Base-by-base conservation (phyloP, 495 filamentous ascomycete genomes). In the Umbilicaria muhlenbergii region DNA sequence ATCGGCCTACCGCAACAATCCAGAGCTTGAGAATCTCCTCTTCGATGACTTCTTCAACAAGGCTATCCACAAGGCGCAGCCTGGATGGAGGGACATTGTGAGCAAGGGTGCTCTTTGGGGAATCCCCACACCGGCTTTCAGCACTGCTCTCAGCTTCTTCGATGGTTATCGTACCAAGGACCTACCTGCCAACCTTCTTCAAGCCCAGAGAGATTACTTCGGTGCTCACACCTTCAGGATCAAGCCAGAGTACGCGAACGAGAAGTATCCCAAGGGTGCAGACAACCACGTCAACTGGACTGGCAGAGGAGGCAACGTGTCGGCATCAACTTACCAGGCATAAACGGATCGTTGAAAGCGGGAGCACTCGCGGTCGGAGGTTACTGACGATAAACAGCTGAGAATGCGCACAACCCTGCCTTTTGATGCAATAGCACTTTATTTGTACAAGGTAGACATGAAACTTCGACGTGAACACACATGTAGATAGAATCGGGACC, bases 211-310 rank as follows among this genome's bases (percentile, higher is more conserved):
- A 69, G 91, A 98, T 64, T 98, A 96, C 81, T 98, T 98, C 60
- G 80, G 91, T 63, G 91, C 91, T 43, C 91, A 98, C 80, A 98
- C 92, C 46, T 98, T 96, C 85, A 72, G 73, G 56, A 80, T 95
- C 74, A 95, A 95, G 84, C 85, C 91, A 35, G 84, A 95, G 68
- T 62, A 53, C 52, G 89, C 87, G 51, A 88, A 55, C 60, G 77
- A 68, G 35, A 89, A 84, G 67, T 88, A 89, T 71, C 81, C 80
- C 45, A 80, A 74, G 60, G 86, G 79, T 61, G 71, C 86, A 69
- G 77, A 96, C 61, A 89, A 91, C 61, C 91, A 98, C 73, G 89
- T 96, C 57, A 98, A 98, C 81, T 98, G 92, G 91, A 98, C 91
- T 51, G 92, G 91, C 44, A 77, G 91, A 57, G 91, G 91, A 58